These are phyloP conservation scores for Heterobasidion occidentale DNA, from an alignment of 1,284 basidiomycete genomes.

Conservation along the genomic window DNA sequence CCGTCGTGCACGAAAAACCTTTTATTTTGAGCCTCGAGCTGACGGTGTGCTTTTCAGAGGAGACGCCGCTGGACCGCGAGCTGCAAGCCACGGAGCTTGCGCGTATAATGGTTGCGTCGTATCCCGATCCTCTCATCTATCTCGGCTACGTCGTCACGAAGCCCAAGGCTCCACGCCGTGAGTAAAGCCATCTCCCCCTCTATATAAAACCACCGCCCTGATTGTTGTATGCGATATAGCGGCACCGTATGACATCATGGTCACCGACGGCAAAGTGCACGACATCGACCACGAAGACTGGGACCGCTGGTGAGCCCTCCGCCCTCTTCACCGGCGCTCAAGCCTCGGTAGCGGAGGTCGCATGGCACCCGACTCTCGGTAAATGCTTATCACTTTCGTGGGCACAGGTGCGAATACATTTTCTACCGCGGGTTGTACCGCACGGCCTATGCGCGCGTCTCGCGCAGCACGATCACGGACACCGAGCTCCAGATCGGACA, in stretches of 20 bases:
- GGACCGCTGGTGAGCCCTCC: conserved; percentile 56
- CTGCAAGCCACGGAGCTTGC: conserved; percentile 82
- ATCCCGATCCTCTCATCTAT: conserved; percentile 79
- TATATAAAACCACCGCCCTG: not conserved
- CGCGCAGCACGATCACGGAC: conserved; percentile 66
- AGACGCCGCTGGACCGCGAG: conserved; percentile 83
- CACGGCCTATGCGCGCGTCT: conserved; percentile 68
- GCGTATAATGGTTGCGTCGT: conserved; percentile 66
- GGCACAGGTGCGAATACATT: conserved; percentile 80
- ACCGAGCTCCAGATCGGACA: conserved; percentile 78
- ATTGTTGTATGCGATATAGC: conserved; percentile 30
- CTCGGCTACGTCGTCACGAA: conserved; percentile 83
- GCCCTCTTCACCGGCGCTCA: not conserved
- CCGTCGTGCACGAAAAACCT: not conserved
- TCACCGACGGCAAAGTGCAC: conserved; percentile 61
- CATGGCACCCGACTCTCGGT: not conserved
- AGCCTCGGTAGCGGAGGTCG: too few relatives aligned
- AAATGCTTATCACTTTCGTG: conserved; percentile 10
- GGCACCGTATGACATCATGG: conserved; percentile 79
- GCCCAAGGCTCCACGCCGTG: conserved; percentile 43
- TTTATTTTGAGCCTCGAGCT: not conserved
- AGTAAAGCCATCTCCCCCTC: not conserved
- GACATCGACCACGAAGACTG: conserved; percentile 69
- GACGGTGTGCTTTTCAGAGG: conserved; percentile 41
- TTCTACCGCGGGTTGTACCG: conserved; percentile 78